Evolutionary conservation across 2,329 filamentous ascomycete species (phyloP).

Genomic region (Tolypocladium guangdongense): DNA sequence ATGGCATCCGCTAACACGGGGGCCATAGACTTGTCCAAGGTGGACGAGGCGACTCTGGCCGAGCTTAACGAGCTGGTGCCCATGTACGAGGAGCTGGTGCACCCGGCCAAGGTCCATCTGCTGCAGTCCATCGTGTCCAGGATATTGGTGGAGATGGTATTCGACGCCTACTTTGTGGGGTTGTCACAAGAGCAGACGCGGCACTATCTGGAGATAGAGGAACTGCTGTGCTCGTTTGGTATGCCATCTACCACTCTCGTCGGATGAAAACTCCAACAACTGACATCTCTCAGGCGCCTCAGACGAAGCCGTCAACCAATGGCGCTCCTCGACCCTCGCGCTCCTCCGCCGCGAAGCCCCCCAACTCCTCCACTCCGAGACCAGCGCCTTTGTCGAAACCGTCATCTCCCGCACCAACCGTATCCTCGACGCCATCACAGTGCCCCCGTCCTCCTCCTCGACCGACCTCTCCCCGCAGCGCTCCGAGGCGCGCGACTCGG

Average conservation of each 20-base stretch:
- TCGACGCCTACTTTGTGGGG: constrained; percentile 53
- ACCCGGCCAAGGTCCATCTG: constrained; percentile 46
- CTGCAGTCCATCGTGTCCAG: constrained; percentile 51
- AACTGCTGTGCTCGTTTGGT: constrained; percentile 32
- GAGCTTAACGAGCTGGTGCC: constrained; percentile 41
- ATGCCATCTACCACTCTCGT: constrained; percentile 5
- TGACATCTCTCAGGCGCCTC: constrained; percentile 24
- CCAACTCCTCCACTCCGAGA: constrained; percentile 34
- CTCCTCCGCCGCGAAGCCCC: constrained; percentile 44
- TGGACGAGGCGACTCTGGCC: constrained; percentile 28
- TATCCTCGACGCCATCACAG: constrained; percentile 39
- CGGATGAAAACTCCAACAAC: neutral
- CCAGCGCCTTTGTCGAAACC: constrained; percentile 27
- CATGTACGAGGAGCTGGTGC: constrained; percentile 43
- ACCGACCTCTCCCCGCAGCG: constrained; percentile 1
- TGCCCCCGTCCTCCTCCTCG: constrained; percentile 15
- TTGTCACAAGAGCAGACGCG: constrained; percentile 41
- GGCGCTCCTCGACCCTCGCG: constrained; percentile 54
- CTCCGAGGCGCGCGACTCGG: constrained; percentile 36
- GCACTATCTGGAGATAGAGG: constrained; percentile 39
- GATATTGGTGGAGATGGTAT: constrained; percentile 50
- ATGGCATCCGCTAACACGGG: neutral
- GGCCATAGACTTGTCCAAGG: constrained; percentile 30
- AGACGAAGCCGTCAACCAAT: constrained; percentile 48
- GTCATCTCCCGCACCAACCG: constrained; percentile 36